Evolutionary conservation across 345 rosid species (phyloP).

Genomic region (Tarenaya hassleriana): DNA sequence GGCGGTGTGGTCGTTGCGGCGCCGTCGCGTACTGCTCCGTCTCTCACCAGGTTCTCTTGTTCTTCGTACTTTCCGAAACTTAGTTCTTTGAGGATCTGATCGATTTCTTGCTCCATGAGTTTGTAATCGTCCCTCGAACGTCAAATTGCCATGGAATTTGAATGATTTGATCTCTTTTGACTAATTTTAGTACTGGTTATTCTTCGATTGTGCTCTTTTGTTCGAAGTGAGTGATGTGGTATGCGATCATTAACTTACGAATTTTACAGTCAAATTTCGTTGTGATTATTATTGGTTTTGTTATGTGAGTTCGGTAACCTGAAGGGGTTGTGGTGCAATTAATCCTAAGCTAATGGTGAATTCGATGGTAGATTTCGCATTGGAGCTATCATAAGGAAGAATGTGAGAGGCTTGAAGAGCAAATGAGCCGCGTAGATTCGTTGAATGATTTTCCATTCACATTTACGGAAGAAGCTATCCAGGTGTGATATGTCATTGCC

Average conservation of each 20-base stretch:
- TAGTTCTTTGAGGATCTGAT: conserved; percentile 15
- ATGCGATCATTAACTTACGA: not conserved
- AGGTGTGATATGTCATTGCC: conserved; percentile 30
- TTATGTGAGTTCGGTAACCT: not conserved
- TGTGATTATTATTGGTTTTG: not conserved
- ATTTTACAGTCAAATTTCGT: too few relatives aligned
- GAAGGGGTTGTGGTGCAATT: not conserved
- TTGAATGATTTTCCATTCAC: conserved; percentile 77
- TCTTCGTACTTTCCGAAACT: conserved; percentile 4
- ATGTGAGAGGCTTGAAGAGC: conserved; percentile 72
- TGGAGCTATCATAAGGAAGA: conserved; percentile 78
- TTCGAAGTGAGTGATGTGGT: not conserved
- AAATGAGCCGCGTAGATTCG: conserved; percentile 55
- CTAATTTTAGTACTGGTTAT: not conserved
- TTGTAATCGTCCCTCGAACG: not conserved
- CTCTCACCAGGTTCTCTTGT: conserved; percentile 61
- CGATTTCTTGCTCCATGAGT: not conserved
- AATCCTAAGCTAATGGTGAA: not conserved
- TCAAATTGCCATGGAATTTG: not conserved
- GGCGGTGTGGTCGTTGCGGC: conserved; percentile 67
- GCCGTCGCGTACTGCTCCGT: conserved; percentile 83
- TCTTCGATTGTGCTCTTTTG: not conserved
- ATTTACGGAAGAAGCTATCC: conserved; percentile 57
- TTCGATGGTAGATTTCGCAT: conserved; percentile 42
- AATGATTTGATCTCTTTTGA: not conserved